Conservation (phyloP, 768 basidiomycete genomes). For the Neoboletus subvelutipes region DNA sequence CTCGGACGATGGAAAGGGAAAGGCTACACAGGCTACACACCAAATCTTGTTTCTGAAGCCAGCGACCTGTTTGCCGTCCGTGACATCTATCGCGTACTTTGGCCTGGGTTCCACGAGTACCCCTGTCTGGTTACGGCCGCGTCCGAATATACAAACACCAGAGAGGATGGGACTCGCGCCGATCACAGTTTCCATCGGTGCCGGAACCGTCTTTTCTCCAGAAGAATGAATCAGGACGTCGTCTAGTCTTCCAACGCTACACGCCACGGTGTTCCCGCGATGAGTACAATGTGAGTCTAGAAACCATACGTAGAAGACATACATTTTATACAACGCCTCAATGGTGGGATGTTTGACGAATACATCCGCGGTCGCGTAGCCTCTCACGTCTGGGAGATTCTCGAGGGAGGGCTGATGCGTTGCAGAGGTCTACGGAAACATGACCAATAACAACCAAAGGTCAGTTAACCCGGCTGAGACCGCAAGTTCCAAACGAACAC, state of each 20-base stretch:
- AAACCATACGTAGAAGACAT: background rate
- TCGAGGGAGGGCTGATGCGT: conserved; percentile 31
- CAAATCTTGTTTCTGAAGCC: conserved; percentile 39
- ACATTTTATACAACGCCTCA: conserved; percentile 45
- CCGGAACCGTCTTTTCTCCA: conserved; percentile 36
- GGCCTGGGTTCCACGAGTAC: conserved; percentile 33
- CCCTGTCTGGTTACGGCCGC: conserved; percentile 30
- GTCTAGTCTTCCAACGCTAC: conserved; percentile 40
- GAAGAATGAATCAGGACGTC: conserved; percentile 35
- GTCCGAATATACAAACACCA: conserved; percentile 42
- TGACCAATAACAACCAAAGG: background rate
- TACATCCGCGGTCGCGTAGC: conserved; percentile 46
- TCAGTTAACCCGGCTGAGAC: background rate
- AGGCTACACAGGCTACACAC: conserved; percentile 18
- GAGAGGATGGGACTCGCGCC: conserved; percentile 20
- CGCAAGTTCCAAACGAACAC: background rate
- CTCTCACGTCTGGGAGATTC: conserved; percentile 38
- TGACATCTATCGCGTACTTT: conserved; percentile 35
- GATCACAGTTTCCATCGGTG: conserved; percentile 35
- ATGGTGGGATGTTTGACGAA: conserved; percentile 45
- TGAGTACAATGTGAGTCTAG: background rate
- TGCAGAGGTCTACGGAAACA: conserved; percentile 24
- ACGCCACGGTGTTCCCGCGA: background rate
- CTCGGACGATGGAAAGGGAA: background rate
- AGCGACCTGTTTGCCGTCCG: conserved; percentile 28